Conservation (phyloP, 208 protist species). For the Acanthamoeba lenticulata region DNA sequence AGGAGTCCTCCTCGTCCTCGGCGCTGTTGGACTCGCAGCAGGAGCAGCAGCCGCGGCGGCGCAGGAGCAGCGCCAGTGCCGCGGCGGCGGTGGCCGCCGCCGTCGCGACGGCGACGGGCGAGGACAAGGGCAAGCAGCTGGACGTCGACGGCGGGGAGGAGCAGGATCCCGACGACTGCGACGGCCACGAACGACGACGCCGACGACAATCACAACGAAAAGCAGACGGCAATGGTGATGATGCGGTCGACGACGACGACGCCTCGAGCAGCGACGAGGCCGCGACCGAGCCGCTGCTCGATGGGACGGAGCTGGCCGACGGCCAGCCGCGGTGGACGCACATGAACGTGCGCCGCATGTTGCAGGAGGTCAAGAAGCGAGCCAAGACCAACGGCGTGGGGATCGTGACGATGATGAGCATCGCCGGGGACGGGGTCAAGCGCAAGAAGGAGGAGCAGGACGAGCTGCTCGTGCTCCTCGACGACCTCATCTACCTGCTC, state of each 20-base stretch:
- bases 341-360: constrained; percentile 42
- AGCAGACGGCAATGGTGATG: not conserved
- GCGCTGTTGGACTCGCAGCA: too few relatives aligned
- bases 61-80: not conserved
- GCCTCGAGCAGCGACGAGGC: not conserved
- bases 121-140: constrained; percentile 8
- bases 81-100: not conserved
- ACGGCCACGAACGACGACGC: not conserved
- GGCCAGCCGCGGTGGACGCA: not conserved
- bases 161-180: not conserved
- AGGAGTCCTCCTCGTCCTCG: not conserved
- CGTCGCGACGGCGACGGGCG: not conserved
- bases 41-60: not conserved
- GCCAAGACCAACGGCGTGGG: constrained; percentile 21
- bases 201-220: not conserved
- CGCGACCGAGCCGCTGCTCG: not conserved
- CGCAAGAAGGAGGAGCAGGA: constrained; percentile 57
- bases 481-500: constrained; percentile 44
- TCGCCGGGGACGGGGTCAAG: not conserved
- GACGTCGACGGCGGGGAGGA: not conserved
- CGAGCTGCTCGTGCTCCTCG: constrained; percentile 7
- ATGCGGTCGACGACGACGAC: not conserved
- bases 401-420: constrained; percentile 56
- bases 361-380: constrained; percentile 43
- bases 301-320: not conserved